Conservation (phyloP, 2,329 filamentous ascomycete species). For the Pseudofabraea citricarpa region DNA sequence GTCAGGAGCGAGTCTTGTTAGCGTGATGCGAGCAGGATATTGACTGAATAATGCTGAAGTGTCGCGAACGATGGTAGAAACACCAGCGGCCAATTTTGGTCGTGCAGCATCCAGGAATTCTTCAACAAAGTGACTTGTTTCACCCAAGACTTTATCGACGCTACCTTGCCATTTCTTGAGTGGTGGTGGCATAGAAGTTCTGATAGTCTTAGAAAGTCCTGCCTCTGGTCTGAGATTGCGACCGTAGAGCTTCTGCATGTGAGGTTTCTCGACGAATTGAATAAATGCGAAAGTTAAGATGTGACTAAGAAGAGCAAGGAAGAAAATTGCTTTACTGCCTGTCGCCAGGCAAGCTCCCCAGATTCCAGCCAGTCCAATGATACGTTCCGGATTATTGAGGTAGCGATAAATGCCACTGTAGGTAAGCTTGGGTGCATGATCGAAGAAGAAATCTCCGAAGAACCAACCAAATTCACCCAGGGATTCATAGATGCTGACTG, state of each 20-base stretch:
- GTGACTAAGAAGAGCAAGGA: slow-evolving; percentile 81
- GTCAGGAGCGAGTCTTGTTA: slow-evolving; percentile 75
- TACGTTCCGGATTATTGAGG: slow-evolving; percentile 93
- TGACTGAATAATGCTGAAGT: slow-evolving; percentile 84
- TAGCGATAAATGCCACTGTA: slow-evolving; percentile 98
- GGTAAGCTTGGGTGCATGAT: slow-evolving; percentile 80
- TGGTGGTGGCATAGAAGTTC: slow-evolving; percentile 76
- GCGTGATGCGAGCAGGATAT: slow-evolving; percentile 79
- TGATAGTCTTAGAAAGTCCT: slow-evolving; percentile 86
- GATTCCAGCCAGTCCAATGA: slow-evolving; percentile 88
- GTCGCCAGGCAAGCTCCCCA: slow-evolving; percentile 95
- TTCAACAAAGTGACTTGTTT: slow-evolving; percentile 84
- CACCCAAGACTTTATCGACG: slow-evolving; percentile 81
- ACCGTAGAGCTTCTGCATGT: slow-evolving; percentile 98
- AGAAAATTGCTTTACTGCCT: slow-evolving; percentile 80
- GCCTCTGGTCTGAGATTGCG: slow-evolving; percentile 78
- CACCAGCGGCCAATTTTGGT: slow-evolving; percentile 79
- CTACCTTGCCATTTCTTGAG: slow-evolving; percentile 80
- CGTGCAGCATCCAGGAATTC: slow-evolving; percentile 82
- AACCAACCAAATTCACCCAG: slow-evolving; percentile 99
- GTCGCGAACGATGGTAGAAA: slow-evolving; percentile 83
- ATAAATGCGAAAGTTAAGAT: slow-evolving; percentile 83
- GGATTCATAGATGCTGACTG: slow-evolving; percentile 88
- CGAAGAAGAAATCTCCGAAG: slow-evolving; percentile 98
- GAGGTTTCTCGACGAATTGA: slow-evolving; percentile 88